phyloP scores from a whole-genome alignment of 1,284 basidiomycete species.

The Trametes hirsuta region DNA sequence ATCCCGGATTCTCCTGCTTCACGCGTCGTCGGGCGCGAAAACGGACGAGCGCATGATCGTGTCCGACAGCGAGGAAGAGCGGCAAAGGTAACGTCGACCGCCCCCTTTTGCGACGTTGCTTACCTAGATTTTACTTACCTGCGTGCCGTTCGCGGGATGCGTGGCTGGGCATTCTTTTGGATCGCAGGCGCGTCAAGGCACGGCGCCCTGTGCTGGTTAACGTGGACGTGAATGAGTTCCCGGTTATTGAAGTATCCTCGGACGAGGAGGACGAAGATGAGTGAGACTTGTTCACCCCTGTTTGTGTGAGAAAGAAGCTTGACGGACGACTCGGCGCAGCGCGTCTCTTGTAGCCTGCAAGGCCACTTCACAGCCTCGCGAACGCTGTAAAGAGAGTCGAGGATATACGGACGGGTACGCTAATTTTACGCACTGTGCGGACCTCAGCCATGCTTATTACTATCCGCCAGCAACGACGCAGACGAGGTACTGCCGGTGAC shows the following conservation, averaged over 20 bases:
- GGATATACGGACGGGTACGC: background rate
- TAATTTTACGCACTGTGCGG: background rate
- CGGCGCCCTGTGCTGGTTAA: constrained; percentile 6
- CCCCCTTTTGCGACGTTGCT: background rate
- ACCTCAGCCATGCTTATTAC: background rate
- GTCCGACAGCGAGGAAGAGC: constrained; percentile 33
- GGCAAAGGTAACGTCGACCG: constrained; percentile 16
- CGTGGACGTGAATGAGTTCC: constrained; percentile 15
- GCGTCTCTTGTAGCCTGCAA: constrained; percentile 15
- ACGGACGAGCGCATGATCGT: constrained; percentile 18
- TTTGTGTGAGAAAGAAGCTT: background rate
- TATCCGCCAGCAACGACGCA: background rate
- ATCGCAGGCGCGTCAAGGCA: constrained; percentile 3
- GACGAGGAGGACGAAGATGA: constrained; percentile 38
- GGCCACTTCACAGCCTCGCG: constrained; percentile 3
- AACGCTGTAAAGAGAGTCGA: background rate
- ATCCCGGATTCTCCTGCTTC: too few relatives aligned
- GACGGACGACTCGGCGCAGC: background rate
- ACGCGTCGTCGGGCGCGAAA: too few relatives aligned
- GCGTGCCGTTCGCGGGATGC: too few relatives aligned
- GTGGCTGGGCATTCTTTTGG: too few relatives aligned
- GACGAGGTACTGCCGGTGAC: background rate
- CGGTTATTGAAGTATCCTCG: constrained; percentile 60
- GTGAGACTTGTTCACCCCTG: constrained; percentile 1
- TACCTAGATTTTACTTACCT: background rate